Evolutionary conservation across 2,329 filamentous ascomycete genomes (phyloP), one percentile per base, ranked within the genome.

Genomic region (Trichophyton simii): DNA sequence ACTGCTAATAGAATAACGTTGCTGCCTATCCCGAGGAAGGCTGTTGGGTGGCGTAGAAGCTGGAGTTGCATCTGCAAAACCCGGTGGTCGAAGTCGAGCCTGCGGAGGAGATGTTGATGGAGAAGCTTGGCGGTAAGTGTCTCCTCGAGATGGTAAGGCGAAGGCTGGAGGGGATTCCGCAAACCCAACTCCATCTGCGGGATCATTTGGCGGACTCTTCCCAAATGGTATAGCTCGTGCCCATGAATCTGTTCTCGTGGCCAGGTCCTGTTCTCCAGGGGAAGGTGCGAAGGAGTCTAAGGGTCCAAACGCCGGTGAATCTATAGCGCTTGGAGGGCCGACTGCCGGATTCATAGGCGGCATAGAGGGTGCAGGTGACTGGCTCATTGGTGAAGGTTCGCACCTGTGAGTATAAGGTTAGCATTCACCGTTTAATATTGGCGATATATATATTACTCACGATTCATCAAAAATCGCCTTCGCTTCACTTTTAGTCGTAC

Each of bases 91-190:
- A 58, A 74, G 70, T 59, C 73, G 72, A 22, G 67, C 65, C 54
- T 70, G 67, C 15, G 74, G 72, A 18, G 76, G 77, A 25, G 77
- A 79, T 15, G 73, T 68, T 22, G 76, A 76, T 15, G 77, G 76
- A 50, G 75, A 73, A 46, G 67, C 64, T 62, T 74, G 66, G 60
- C 70, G 73, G 63, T 78, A 78, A 7, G 70, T 72, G 46, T 73
- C 72, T 57, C 71, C 70, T 54, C 71, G 72, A 20, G 52, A 31
- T 2, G 71, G 72, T 7, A 70, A 70, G 31, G 75, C 72, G 63
- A 76, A 73, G 41, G 71, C 72, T 18, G 74, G 70, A 13, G 76
- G 75, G 3, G 75, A 76, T 42, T 70, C 73, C 52, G 69, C 70
- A 20, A 71, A 64, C 58, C 73, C 68, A 3, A 71, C 67, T 6